These are phyloP conservation scores for Plasmodium billcollinsi DNA, from an alignment of 169 alveolate genomes.

Conservation along the genomic window DNA sequence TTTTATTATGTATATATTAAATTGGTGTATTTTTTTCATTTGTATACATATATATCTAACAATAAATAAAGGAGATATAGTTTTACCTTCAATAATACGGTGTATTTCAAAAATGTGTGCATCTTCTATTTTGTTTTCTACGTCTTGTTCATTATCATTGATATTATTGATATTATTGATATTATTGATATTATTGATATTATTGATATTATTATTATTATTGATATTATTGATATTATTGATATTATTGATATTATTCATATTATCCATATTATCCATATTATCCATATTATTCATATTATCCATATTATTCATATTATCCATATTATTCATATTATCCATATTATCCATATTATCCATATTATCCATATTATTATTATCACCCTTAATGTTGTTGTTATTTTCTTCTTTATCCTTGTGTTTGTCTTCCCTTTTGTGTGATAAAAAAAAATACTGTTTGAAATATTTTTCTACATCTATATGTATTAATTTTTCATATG, in stretches of 20 bases:
- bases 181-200: no score
- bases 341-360: no score
- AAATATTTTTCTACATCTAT: conserved; percentile 49
- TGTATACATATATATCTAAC: conserved; percentile 57
- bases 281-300: no score
- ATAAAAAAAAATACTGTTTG: neutral
- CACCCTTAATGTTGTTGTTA: neutral
- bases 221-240: no score
- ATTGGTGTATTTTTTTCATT: conserved; percentile 21
- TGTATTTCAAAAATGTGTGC: conserved; percentile 33
- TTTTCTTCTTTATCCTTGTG: neutral
- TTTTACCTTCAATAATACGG: conserved; percentile 25
- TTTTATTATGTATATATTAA: conserved; percentile 45
- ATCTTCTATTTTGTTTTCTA: neutral
- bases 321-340: no score
- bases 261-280: no score
- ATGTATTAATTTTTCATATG: conserved; percentile 28
- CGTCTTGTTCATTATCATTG: neutral
- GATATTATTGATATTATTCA: no score
- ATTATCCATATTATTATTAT: no score
- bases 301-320: no score
- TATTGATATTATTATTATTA: neutral
- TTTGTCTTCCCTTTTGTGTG: neutral
- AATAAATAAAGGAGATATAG: conserved; percentile 31
- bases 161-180: no score